phyloP scores from a whole-genome alignment of 495 filamentous ascomycete genomes.

The Hypoxylon lienhwacheense region DNA sequence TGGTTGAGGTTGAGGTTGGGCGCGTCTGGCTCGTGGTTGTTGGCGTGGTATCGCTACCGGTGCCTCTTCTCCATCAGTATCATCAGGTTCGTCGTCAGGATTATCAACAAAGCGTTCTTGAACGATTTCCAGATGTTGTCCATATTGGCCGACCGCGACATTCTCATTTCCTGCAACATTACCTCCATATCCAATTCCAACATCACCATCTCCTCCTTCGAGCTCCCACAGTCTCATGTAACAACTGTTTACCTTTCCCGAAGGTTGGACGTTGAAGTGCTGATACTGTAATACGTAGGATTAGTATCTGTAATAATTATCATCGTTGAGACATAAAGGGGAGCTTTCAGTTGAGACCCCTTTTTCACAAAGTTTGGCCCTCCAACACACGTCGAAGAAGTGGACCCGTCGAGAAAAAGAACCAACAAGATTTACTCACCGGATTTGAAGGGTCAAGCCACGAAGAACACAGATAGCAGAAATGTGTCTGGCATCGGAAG shows the following conservation, averaged over 20 bases:
- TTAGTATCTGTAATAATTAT: slow-evolving; percentile 8
- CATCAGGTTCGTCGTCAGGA: slow-evolving; percentile 14
- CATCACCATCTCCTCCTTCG: slow-evolving; percentile 76
- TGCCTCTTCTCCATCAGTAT: slow-evolving; percentile 27
- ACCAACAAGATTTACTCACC: slow-evolving; percentile 12
- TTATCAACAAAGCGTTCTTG: slow-evolving; percentile 19
- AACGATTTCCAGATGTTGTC: slow-evolving; percentile 25
- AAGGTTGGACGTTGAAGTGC: slow-evolving; percentile 72
- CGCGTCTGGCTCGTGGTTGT: slow-evolving; percentile 23
- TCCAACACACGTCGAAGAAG: not conserved
- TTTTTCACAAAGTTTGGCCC: not conserved
- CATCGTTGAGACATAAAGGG: not conserved
- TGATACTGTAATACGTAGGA: slow-evolving; percentile 51
- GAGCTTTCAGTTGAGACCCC: not conserved
- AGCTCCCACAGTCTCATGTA: slow-evolving; percentile 89
- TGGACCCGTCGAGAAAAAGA: not conserved
- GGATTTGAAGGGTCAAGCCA: slow-evolving; percentile 84
- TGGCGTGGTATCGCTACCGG: slow-evolving; percentile 13
- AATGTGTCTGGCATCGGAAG: slow-evolving; percentile 85
- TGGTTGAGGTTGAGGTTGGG: slow-evolving; percentile 25
- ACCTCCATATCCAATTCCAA: slow-evolving; percentile 56
- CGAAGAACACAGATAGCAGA: slow-evolving; percentile 90
- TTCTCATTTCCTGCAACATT: slow-evolving; percentile 20
- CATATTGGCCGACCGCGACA: slow-evolving; percentile 15
- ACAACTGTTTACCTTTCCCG: slow-evolving; percentile 60